Evolutionary conservation across 2,329 filamentous ascomycete species (phyloP).

Genomic region (Aquanectria penicillioides): DNA sequence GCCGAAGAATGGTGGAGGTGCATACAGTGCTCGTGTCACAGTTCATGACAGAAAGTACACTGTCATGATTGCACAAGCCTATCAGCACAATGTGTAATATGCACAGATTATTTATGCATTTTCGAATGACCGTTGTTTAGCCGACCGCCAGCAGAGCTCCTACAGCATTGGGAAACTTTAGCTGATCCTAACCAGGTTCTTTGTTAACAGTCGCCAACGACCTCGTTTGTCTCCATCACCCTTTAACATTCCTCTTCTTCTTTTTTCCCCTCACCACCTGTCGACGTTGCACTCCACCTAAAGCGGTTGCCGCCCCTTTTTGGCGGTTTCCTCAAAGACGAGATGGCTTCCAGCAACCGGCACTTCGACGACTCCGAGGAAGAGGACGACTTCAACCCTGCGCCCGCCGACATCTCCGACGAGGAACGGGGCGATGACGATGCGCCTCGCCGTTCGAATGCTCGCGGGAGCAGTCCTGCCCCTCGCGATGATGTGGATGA

Average conservation of each 20-base stretch:
- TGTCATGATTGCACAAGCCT: too few species aligned
- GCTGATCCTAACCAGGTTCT: not conserved
- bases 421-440: slow-evolving; percentile 58
- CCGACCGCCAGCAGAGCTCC: slow-evolving; percentile 26
- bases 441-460: slow-evolving; percentile 44
- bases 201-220: slow-evolving; percentile 5
- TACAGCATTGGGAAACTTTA: slow-evolving; percentile 25
- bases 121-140: slow-evolving; percentile 24
- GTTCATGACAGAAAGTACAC: not conserved
- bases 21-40: not conserved
- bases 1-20: too few species aligned
- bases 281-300: not conserved
- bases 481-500: slow-evolving; percentile 43
- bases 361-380: slow-evolving; percentile 75
- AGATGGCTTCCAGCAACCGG: slow-evolving; percentile 59
- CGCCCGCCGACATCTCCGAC: slow-evolving; percentile 77
- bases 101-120: slow-evolving; percentile 1
- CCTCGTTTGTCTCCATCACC: slow-evolving; percentile 1
- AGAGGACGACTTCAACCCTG: slow-evolving; percentile 90
- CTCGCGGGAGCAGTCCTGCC: slow-evolving; percentile 52
- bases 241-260: slow-evolving; percentile 2
- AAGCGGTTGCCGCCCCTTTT: slow-evolving; percentile 27
- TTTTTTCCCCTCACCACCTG: slow-evolving; percentile 11
- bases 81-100: too few species aligned
- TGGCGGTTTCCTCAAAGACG: slow-evolving; percentile 31